Evolutionary conservation across 345 rosid genomes (phyloP).

Genomic region (Turritis glabra): DNA sequence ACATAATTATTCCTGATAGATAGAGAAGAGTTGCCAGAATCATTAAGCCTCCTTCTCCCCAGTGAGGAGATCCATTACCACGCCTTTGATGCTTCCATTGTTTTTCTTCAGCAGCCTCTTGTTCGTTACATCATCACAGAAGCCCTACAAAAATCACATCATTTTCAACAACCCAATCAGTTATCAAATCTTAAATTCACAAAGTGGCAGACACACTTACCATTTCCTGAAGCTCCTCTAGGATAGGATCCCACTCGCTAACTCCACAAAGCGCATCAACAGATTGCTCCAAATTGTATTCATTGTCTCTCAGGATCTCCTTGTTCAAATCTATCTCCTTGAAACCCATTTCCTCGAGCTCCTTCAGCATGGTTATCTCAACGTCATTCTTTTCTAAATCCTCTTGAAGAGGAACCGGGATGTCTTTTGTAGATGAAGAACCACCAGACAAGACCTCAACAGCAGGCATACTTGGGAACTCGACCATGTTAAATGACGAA

Average conservation of each 20-base stretch:
- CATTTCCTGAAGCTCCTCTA: conserved; percentile 88
- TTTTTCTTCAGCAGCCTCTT: conserved; percentile 90
- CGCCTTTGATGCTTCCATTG: conserved; percentile 87
- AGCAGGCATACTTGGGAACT: conserved; percentile 40
- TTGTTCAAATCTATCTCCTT: conserved; percentile 84
- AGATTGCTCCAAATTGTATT: conserved; percentile 73
- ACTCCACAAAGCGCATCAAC: conserved; percentile 79
- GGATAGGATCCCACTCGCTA: conserved; percentile 84
- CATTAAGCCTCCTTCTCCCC: conserved; percentile 58
- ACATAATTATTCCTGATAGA: conserved; percentile 5
- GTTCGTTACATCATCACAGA: conserved; percentile 69
- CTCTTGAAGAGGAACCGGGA: conserved; percentile 16
- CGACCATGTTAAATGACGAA: conserved; percentile 49
- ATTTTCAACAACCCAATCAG: background rate
- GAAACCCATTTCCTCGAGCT: conserved; percentile 94
- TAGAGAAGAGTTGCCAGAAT: background rate
- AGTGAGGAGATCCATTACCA: conserved; percentile 86
- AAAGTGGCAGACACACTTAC: conserved; percentile 40
- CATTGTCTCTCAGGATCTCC: conserved; percentile 73
- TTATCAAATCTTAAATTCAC: background rate
- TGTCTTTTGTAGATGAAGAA: conserved; percentile 25
- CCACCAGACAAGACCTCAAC: conserved; percentile 25
- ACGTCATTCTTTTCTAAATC: conserved; percentile 32
- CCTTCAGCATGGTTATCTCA: conserved; percentile 67
- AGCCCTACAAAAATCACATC: conserved; percentile 58